Conservation (phyloP, 768 basidiomycete genomes). For the Gymnopilus junonius region DNA sequence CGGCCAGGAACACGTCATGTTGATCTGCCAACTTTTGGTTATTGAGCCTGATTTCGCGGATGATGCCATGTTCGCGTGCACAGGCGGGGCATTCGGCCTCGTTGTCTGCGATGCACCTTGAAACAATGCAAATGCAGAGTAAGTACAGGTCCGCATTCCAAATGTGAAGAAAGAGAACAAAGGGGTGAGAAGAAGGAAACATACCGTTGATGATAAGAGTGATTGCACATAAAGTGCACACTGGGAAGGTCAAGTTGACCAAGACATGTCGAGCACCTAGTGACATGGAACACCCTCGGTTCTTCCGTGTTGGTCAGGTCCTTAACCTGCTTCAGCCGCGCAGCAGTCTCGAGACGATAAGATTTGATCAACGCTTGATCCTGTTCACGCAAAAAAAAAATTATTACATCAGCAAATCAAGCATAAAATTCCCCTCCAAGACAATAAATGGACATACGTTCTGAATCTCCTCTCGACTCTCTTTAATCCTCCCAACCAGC, state of each 20-base stretch:
- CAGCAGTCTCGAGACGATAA: slow-evolving; percentile 82
- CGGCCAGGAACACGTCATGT: slow-evolving; percentile 78
- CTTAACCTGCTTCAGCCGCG: slow-evolving; percentile 80
- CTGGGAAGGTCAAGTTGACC: slow-evolving; percentile 91
- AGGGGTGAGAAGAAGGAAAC: not conserved
- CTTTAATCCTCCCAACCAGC: slow-evolving; percentile 79
- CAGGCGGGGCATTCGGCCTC: not conserved
- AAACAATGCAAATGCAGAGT: not conserved
- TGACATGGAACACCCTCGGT: slow-evolving; percentile 92
- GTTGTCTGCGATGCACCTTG: not conserved
- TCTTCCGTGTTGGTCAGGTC: slow-evolving; percentile 79
- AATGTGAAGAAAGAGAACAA: not conserved
- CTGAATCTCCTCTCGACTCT: slow-evolving; percentile 75
- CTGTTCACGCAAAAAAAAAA: slow-evolving; percentile 39
- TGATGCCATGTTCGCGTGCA: slow-evolving; percentile 64
- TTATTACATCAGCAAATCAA: not conserved
- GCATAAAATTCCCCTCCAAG: no score
- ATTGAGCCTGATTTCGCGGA: slow-evolving; percentile 86
- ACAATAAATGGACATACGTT: slow-evolving; percentile 55
- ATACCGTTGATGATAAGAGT: slow-evolving; percentile 1
- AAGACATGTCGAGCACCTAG: slow-evolving; percentile 87
- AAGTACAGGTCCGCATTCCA: not conserved
- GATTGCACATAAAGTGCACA: slow-evolving; percentile 92
- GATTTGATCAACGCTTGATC: slow-evolving; percentile 88
- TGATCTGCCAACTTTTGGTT: slow-evolving; percentile 86